A percentile compares a stretch with the other conserved stretches of the same genome.
These are phyloP conservation scores for Wallemia ichthyophaga DNA, from an alignment of 1,284 basidiomycete genomes.

Conservation along the genomic window DNA sequence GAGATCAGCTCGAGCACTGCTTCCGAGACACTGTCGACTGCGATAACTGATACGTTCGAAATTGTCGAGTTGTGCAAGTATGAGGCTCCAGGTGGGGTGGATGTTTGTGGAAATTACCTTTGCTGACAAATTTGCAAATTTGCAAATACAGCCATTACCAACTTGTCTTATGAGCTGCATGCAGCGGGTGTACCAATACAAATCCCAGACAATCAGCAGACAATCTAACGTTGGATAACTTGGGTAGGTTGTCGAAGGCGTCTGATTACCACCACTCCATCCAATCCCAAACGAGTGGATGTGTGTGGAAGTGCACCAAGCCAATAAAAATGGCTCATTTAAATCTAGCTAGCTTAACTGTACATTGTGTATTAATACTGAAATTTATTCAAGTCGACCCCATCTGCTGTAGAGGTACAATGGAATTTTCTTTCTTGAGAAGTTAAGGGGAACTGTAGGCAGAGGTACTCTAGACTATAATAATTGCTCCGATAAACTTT, in stretches of 20 bases:
- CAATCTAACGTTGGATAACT: background rate
- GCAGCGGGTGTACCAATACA: background rate
- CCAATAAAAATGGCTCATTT: too few species aligned
- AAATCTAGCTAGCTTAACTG: background rate
- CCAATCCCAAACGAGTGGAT: too few species aligned
- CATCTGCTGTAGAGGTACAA: too few species aligned
- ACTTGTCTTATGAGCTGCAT: background rate
- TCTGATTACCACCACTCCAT: too few species aligned
- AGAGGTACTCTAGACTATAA: too few species aligned
- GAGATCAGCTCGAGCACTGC: background rate
- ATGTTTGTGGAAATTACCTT: background rate
- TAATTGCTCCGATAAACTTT: too few species aligned
- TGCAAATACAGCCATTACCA: background rate
- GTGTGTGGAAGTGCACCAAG: too few species aligned
- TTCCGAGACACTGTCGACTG: background rate
- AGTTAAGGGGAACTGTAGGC: too few species aligned
- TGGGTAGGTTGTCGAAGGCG: too few species aligned
- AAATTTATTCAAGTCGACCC: too few species aligned
- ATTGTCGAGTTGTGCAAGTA: background rate
- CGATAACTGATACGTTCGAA: background rate
- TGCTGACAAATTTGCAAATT: too few species aligned
- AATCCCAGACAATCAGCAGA: background rate
- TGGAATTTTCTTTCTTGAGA: too few species aligned
- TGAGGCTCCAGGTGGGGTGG: background rate
- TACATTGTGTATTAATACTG: background rate